phyloP scores from a whole-genome alignment of 257 asterid species.

The Solanum tarijense region DNA sequence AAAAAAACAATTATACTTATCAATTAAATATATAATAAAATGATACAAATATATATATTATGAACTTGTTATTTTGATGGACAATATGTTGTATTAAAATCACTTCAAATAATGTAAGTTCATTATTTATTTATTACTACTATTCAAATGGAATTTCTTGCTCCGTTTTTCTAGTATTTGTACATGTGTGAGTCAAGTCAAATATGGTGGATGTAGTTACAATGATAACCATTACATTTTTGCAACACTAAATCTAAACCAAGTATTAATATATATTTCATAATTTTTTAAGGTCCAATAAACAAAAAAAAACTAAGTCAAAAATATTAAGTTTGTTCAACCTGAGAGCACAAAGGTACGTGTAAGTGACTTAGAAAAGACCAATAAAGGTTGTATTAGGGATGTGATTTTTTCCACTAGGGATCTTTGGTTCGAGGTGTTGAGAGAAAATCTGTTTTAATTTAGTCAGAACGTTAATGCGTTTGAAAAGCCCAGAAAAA shows the following conservation, averaged over 20 bases:
- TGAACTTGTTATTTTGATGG: background rate
- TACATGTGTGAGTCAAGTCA: background rate
- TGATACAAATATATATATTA: background rate
- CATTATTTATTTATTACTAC: background rate
- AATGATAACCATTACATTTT: background rate
- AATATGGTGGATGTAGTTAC: background rate
- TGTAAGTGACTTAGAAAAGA: background rate
- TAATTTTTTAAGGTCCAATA: background rate
- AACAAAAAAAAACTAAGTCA: too few relatives aligned
- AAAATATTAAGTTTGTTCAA: background rate
- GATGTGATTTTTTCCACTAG: fast-evolving
- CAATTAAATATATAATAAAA: background rate
- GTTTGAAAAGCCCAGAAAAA: background rate
- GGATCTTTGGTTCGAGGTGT: background rate
- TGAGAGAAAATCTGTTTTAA: too few relatives aligned
- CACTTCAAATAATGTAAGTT: background rate
- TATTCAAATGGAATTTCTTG: background rate
- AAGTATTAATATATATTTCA: background rate
- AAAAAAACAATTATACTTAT: background rate
- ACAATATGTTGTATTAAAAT: too few relatives aligned
- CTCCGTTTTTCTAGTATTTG: background rate
- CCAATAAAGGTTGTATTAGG: fast-evolving
- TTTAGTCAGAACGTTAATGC: background rate
- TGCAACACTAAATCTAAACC: background rate
- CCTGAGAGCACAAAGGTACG: background rate